A percentile compares a stretch with the other conserved stretches of the same genome.
Evolutionary conservation across 1,284 basidiomycete genomes (phyloP).

Genomic region (Cutaneotrichosporon sp.): DNA sequence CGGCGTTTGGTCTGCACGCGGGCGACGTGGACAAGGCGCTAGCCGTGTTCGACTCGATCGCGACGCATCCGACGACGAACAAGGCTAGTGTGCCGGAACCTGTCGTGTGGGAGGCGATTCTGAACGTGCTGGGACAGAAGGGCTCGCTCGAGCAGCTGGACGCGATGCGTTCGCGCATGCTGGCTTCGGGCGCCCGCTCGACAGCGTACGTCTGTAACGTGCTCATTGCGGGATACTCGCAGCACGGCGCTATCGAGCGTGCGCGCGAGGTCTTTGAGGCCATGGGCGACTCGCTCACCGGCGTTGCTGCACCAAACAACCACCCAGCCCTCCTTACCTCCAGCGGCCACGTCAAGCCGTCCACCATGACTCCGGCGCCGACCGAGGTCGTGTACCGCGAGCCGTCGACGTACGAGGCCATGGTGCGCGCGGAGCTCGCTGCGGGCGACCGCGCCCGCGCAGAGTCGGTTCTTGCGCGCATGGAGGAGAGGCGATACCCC

Average conservation of each 20-base stretch:
- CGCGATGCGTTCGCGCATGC: slow-evolving; percentile 62
- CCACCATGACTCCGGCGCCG: slow-evolving; percentile 49
- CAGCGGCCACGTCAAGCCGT: slow-evolving; percentile 45
- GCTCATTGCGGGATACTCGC: slow-evolving; percentile 82
- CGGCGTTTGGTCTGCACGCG: slow-evolving; percentile 75
- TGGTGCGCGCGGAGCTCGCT: slow-evolving; percentile 87
- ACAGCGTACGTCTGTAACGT: slow-evolving; percentile 96
- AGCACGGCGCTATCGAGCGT: slow-evolving; percentile 62
- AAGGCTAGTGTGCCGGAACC: slow-evolving; percentile 61
- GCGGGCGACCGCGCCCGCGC: slow-evolving; percentile 62
- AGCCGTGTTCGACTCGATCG: slow-evolving; percentile 70
- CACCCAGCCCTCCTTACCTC: slow-evolving; percentile 60
- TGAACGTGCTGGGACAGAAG: slow-evolving; percentile 79
- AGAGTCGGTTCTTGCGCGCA: slow-evolving; percentile 63
- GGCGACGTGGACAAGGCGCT: slow-evolving; percentile 75
- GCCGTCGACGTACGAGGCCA: slow-evolving; percentile 71
- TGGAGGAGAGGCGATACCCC: slow-evolving; percentile 57
- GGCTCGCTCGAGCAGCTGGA: slow-evolving; percentile 75
- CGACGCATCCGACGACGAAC: slow-evolving; percentile 50
- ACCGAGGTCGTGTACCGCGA: slow-evolving; percentile 69
- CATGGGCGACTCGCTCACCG: slow-evolving; percentile 69
- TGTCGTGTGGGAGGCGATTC: slow-evolving; percentile 81
- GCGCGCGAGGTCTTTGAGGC: slow-evolving; percentile 75
- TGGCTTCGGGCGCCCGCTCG: slow-evolving; percentile 64
- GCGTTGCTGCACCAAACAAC: slow-evolving; percentile 83